A percentile compares a stretch with the other conserved stretches of the same genome.
phyloP scores from a whole-genome alignment of 495 filamentous ascomycete species.

The Aspergillus incahuasiensis region DNA sequence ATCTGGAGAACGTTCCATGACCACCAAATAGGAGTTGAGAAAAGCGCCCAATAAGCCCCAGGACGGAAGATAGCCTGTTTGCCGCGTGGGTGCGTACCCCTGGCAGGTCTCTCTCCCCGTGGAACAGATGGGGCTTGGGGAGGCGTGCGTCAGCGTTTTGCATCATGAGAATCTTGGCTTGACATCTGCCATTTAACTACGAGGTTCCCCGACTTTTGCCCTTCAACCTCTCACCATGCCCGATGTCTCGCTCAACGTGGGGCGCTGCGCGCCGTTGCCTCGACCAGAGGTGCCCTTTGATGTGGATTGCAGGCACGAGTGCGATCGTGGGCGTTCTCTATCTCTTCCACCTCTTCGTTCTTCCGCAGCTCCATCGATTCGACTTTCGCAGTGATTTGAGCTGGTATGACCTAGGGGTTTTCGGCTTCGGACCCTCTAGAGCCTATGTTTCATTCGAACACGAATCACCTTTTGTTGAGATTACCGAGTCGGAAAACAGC shows the following conservation, averaged over 20 bases:
- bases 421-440: constrained; percentile 33
- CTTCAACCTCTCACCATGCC: neutral
- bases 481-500: constrained; percentile 22
- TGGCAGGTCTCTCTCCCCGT: neutral
- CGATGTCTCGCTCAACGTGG: constrained; percentile 27
- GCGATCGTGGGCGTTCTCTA: constrained; percentile 20
- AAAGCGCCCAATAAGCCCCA: neutral
- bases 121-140: neutral
- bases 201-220: neutral
- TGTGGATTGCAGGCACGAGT: constrained; percentile 12
- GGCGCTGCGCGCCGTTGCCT: constrained; percentile 17
- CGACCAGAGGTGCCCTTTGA: constrained; percentile 19
- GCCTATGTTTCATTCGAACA: constrained; percentile 30
- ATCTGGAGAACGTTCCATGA: neutral
- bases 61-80: neutral
- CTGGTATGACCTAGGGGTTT: constrained; percentile 33
- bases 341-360: constrained; percentile 21
- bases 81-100: constrained; percentile 2
- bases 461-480: constrained; percentile 31
- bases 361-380: constrained; percentile 30
- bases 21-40: neutral
- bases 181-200: neutral
- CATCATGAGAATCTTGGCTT: neutral
- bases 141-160: neutral
- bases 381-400: constrained; percentile 29